phyloP scores from a whole-genome alignment of 2,329 filamentous ascomycete species.

The Scedosporium dehoogii region DNA sequence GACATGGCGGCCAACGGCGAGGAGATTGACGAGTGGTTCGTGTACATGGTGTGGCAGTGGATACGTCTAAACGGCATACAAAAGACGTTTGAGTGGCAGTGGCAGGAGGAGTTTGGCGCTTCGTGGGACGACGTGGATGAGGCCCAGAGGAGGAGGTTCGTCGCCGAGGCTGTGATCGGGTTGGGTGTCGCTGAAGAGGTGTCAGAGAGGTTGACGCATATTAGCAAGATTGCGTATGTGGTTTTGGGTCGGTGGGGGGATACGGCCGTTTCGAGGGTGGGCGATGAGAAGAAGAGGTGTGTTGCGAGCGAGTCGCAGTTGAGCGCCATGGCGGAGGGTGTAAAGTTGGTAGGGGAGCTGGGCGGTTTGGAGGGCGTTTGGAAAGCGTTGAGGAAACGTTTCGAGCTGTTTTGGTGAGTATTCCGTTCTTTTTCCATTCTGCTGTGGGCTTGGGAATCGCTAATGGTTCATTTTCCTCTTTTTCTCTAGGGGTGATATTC shows the following conservation, averaged over 20 bases:
- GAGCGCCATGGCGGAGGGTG: slow-evolving; percentile 46
- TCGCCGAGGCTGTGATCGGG: slow-evolving; percentile 40
- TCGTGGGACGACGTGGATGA: slow-evolving; percentile 59
- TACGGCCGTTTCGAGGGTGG: slow-evolving; percentile 43
- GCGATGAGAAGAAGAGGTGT: slow-evolving; percentile 32
- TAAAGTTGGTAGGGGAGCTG: slow-evolving; percentile 38
- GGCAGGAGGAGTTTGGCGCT: slow-evolving; percentile 41
- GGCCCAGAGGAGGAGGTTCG: slow-evolving; percentile 45
- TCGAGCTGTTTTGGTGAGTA: slow-evolving; percentile 43
- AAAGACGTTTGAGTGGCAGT: slow-evolving; percentile 67
- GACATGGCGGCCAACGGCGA: slow-evolving; percentile 68
- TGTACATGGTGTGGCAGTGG: slow-evolving; percentile 80
- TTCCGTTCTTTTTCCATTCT: slow-evolving; percentile 8
- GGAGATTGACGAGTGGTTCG: slow-evolving; percentile 97
- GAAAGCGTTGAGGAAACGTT: slow-evolving; percentile 36
- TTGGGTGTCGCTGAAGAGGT: slow-evolving; percentile 31
- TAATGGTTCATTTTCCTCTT: background rate
- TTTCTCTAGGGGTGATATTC: slow-evolving; percentile 5
- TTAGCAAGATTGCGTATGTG: slow-evolving; percentile 50
- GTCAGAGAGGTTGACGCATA: slow-evolving; percentile 37
- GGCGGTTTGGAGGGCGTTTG: slow-evolving; percentile 42
- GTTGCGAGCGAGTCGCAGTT: slow-evolving; percentile 47
- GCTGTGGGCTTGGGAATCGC: too few relatives aligned
- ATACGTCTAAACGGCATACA: slow-evolving; percentile 67
- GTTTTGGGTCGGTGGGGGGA: slow-evolving; percentile 61